Conservation (phyloP, 768 basidiomycete genomes). For the Tulasnella sp. region DNA sequence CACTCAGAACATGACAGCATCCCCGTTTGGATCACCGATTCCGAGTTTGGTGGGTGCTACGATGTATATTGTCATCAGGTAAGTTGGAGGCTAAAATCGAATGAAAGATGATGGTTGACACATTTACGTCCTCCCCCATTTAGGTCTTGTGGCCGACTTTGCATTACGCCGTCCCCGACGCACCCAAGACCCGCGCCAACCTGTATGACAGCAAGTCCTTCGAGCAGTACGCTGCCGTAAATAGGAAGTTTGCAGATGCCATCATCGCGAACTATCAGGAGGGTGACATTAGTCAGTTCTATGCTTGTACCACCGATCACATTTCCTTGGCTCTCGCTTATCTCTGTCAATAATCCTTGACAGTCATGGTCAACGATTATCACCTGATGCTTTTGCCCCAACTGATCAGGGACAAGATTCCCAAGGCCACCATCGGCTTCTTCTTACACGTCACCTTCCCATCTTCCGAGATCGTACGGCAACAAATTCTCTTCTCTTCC, state of each 20-base stretch:
- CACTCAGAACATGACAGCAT: slow-evolving; percentile 31
- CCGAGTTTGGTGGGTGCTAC: slow-evolving; percentile 67
- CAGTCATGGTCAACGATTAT: slow-evolving; percentile 69
- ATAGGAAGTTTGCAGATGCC: slow-evolving; percentile 76
- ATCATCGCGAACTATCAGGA: slow-evolving; percentile 73
- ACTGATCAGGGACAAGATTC: slow-evolving; percentile 60
- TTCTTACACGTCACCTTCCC: slow-evolving; percentile 98
- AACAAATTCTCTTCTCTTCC: not conserved
- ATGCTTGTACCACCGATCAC: not conserved
- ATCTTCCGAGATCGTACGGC: slow-evolving; percentile 60
- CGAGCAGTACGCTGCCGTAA: slow-evolving; percentile 80
- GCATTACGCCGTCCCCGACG: slow-evolving; percentile 79
- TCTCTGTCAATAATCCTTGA: no score
- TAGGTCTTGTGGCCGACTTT: slow-evolving; percentile 76
- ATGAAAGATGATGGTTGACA: not conserved
- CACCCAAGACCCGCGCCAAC: slow-evolving; percentile 62
- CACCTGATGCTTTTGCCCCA: slow-evolving; percentile 88
- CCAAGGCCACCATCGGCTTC: slow-evolving; percentile 71
- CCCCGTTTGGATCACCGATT: slow-evolving; percentile 57
- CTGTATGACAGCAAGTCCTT: slow-evolving; percentile 73
- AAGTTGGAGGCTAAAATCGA: slow-evolving; percentile 24
- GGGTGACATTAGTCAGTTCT: slow-evolving; percentile 64
- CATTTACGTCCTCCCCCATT: not conserved
- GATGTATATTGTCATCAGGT: slow-evolving; percentile 82
- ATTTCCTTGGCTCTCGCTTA: not conserved